These are phyloP conservation scores for Pythium rhizo-oryzae DNA, from an alignment of 352 stramenopile genomes.

Conservation along the genomic window DNA sequence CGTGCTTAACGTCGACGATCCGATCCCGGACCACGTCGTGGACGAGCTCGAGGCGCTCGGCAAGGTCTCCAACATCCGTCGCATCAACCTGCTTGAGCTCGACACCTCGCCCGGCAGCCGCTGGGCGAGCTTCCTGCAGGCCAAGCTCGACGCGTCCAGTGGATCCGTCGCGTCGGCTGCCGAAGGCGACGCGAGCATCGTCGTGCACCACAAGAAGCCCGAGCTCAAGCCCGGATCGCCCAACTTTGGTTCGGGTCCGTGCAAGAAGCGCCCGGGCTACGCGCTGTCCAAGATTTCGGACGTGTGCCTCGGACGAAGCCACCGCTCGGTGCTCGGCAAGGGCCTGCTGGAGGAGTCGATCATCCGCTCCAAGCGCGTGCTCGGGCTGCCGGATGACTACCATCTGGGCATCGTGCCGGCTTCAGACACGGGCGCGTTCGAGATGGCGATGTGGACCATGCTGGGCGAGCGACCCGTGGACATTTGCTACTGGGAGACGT, in stretches of 20 bases:
- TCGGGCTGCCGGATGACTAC: slow-evolving; percentile 96
- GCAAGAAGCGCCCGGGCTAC: slow-evolving; percentile 99
- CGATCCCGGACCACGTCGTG: slow-evolving; percentile 85
- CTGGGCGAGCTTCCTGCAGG: slow-evolving; percentile 68
- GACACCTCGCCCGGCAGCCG: slow-evolving; percentile 53
- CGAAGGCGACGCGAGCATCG: slow-evolving; percentile 35
- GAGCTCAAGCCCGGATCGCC: slow-evolving; percentile 79
- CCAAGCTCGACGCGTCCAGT: slow-evolving; percentile 34
- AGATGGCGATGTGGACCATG: slow-evolving; percentile 99
- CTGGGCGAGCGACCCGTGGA: slow-evolving; percentile 93
- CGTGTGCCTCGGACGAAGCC: slow-evolving; percentile 92
- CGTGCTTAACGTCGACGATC: slow-evolving; percentile 89
- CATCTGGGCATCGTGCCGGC: slow-evolving; percentile 96
- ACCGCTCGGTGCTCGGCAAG: slow-evolving; percentile 98
- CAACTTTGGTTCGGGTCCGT: slow-evolving; percentile 98
- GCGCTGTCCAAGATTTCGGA: slow-evolving; percentile 87
- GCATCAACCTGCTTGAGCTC: slow-evolving; percentile 83
- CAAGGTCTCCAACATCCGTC: slow-evolving; percentile 84
- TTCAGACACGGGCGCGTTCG: slow-evolving; percentile 98
- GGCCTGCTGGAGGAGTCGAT: slow-evolving; percentile 95
- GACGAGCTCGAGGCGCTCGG: slow-evolving; percentile 74
- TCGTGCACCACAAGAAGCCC: slow-evolving; percentile 71
- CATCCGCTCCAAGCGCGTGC: slow-evolving; percentile 93
- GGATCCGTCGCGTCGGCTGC: background rate
- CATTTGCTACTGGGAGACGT: slow-evolving; percentile 97